Base-by-base conservation (phyloP, 2,329 filamentous ascomycete genomes). In the Pestalotiopsis sp. region DNA sequence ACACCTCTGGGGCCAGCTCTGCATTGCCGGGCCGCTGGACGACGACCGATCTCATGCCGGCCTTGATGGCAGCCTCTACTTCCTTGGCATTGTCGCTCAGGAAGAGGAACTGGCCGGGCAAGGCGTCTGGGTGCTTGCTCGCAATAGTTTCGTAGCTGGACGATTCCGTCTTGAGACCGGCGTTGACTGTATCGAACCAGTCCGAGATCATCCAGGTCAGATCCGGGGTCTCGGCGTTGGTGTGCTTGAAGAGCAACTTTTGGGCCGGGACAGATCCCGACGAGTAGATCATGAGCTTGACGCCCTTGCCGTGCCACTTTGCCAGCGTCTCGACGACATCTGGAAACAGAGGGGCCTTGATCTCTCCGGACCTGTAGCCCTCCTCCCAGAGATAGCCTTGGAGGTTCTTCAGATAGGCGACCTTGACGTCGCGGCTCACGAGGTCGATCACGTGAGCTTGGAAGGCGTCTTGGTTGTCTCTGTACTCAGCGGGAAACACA, bases 171-270 rank as follows among this genome's bases (percentile, higher is more conserved):
- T 96, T 96, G 68, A 88, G 85, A 1, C 93, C 93, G 39, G 93
- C 93, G 78, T 93, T 95, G 69, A 92, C 88, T 3, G 93, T 95
- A 78, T 96, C 93, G 77, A 93, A 95, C 85, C 90, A 93, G 73
- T 86, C 90, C 59, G 83, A 83, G 69, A 94, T 86, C 68, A 88
- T 78, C 1, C 81, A 81, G 3, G 84, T 87, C 74, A 93, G 78
- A 77, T 93, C 88, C n/a, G 85, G 82, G 20, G 85, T 84, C 69
- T 85, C 80, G 7, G 87, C 84, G 71, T 87, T 82, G 57, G 88
- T 90, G 76, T 94, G 89, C 70, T 86, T 84, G 80, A 95, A 95
- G 71, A 95, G 86, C 70, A 95, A 83, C 81, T 94, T 93, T 84
- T 96, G 93, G 14, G 93, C 93, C 23, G 91, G 86, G 5, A 95